These are phyloP conservation scores for Clitopilus passeckerianus DNA, from an alignment of 768 basidiomycete genomes.

Conservation along the genomic window DNA sequence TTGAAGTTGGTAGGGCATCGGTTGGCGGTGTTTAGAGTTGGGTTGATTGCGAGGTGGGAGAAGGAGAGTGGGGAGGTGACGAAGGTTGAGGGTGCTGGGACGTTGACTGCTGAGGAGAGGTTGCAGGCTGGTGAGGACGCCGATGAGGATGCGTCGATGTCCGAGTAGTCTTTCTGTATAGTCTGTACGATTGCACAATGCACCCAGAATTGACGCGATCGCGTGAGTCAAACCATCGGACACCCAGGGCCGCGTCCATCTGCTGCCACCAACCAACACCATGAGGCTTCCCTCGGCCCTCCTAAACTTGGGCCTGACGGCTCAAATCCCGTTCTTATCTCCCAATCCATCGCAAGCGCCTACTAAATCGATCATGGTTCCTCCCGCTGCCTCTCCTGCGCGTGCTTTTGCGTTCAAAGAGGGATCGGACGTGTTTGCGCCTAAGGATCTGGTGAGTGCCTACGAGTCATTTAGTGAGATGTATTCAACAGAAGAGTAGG, in stretches of 20 bases:
- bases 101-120: constrained; percentile 29
- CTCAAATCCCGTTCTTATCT: constrained; percentile 45
- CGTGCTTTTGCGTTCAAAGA: constrained; percentile 55
- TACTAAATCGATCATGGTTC: constrained; percentile 16
- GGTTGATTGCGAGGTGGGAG: constrained; percentile 70
- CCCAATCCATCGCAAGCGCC: constrained; percentile 11
- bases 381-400: constrained; percentile 13
- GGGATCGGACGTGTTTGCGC: constrained; percentile 58
- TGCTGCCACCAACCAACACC: background rate
- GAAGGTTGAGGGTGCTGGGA: constrained; percentile 44
- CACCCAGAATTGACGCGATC: background rate
- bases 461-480: background rate
- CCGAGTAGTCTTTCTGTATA: constrained; percentile 33
- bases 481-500: constrained; percentile 15
- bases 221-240: background rate
- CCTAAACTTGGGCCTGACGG: constrained; percentile 47
- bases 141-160: constrained; percentile 39
- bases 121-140: constrained; percentile 26
- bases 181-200: constrained; percentile 17
- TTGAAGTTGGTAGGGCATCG: constrained; percentile 87
- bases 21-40: constrained; percentile 81
- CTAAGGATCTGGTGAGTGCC: constrained; percentile 50
- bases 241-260: no score
- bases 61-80: constrained; percentile 60
- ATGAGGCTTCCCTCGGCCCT: constrained; percentile 23